Percentiles rank a stretch among this genome's conserved stretches.
Evolutionary conservation across 345 rosid genomes (phyloP).

Genomic region (Clausena lansium): DNA sequence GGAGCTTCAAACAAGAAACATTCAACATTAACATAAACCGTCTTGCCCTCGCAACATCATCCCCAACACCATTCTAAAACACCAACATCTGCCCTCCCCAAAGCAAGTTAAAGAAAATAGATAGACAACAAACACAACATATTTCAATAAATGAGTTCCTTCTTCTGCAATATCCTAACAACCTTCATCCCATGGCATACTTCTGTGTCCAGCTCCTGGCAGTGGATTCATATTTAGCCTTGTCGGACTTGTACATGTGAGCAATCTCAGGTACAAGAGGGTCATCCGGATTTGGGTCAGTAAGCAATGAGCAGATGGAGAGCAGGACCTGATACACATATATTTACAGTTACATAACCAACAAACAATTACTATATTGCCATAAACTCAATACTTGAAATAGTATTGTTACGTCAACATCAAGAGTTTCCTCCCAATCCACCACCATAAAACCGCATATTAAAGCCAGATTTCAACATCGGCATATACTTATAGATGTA

Average conservation of each 20-base stretch:
- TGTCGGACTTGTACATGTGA: constrained; percentile 45
- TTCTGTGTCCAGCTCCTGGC: constrained; percentile 50
- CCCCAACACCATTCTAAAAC: not conserved
- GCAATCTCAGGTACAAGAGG: constrained; percentile 49
- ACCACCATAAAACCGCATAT: not conserved
- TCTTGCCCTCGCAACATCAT: not conserved
- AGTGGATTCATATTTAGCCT: constrained; percentile 37
- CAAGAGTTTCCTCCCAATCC: not conserved
- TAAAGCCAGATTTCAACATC: not conserved
- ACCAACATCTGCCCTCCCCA: not conserved
- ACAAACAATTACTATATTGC: not conserved
- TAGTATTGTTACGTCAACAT: not conserved
- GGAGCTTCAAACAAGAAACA: constrained; percentile 8
- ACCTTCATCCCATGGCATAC: constrained; percentile 41
- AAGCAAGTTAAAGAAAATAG: not conserved
- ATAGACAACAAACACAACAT: not conserved
- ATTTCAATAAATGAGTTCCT: not conserved
- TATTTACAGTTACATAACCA: not conserved
- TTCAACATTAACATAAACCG: not conserved
- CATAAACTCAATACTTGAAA: not conserved
- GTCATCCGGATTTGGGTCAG: constrained; percentile 47
- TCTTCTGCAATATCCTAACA: not conserved
- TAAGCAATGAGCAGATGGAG: constrained; percentile 43
- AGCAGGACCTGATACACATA: constrained; percentile 32
- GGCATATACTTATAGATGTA: not conserved